Evolutionary conservation across 2,329 filamentous ascomycete species (phyloP).

Genomic region (Trichoderma cornu-damae): DNA sequence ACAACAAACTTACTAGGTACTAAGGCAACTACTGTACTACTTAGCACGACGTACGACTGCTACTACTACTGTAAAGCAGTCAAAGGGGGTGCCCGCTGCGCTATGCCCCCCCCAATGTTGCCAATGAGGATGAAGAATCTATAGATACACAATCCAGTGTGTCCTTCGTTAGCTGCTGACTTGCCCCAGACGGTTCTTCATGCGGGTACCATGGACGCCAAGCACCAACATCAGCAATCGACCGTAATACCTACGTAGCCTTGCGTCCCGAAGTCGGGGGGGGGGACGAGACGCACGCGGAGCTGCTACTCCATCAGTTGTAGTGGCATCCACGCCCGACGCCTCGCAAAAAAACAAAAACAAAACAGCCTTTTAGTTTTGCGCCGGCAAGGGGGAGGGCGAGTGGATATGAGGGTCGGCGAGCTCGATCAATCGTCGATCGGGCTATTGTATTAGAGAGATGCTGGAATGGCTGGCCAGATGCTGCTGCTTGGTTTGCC

Average conservation of each 20-base stretch:
- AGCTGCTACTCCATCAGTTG: slow-evolving; percentile 5
- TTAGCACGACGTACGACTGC: too few relatives aligned
- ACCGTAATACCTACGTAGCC: background rate
- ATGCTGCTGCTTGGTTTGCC: background rate
- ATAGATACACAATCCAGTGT: too few relatives aligned
- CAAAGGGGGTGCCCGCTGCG: too few relatives aligned
- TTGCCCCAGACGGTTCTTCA: background rate
- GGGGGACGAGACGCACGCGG: background rate
- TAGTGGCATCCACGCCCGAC: slow-evolving; percentile 5
- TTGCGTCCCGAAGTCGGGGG: background rate
- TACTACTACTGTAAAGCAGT: background rate
- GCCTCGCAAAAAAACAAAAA: background rate
- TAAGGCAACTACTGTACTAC: too few relatives aligned
- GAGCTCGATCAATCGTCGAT: slow-evolving; percentile 10
- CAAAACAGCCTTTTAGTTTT: slow-evolving; percentile 3
- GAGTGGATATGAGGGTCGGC: background rate
- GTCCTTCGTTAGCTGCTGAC: too few relatives aligned
- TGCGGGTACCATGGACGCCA: background rate
- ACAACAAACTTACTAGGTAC: too few relatives aligned
- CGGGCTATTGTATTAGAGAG: slow-evolving; percentile 1
- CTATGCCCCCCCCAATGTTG: too few relatives aligned
- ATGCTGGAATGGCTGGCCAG: background rate
- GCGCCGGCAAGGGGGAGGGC: background rate
- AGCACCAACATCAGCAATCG: background rate
- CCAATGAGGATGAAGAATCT: background rate